Conservation (phyloP, 441 rosid genomes). For the Biscutella auriculata region DNA sequence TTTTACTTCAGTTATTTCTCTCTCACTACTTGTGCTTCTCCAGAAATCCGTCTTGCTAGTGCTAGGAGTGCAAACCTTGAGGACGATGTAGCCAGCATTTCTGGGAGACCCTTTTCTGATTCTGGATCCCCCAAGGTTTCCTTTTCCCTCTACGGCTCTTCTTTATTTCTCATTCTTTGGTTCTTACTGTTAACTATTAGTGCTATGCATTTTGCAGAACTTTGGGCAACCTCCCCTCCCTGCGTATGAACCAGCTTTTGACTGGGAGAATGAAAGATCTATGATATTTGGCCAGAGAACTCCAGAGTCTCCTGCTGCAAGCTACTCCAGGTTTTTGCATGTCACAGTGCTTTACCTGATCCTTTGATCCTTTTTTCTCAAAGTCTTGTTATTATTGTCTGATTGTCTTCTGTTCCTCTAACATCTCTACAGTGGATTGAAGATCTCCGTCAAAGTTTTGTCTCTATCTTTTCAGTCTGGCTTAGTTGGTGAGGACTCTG, state of each 20-base stretch:
- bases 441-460: conserved; percentile 77
- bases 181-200: not conserved
- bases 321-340: conserved; percentile 40
- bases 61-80: conserved; percentile 57
- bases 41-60: conserved; percentile 74
- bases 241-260: conserved; percentile 98
- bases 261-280: conserved; percentile 96
- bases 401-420: conserved; percentile 6
- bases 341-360: not conserved
- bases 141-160: not conserved
- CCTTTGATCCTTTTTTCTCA: no score
- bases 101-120: conserved; percentile 70
- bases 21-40: conserved; percentile 7
- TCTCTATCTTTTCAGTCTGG: conserved; percentile 90
- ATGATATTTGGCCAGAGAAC: conserved; percentile 88
- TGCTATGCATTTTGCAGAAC: conserved; percentile 46
- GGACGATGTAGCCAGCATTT: conserved; percentile 66
- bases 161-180: not conserved
- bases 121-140: conserved; percentile 51
- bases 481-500: conserved; percentile 57
- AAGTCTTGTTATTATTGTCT: not conserved
- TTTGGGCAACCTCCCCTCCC: conserved; percentile 92
- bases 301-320: conserved; percentile 62
- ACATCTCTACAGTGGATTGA: conserved; percentile 55
- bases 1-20: not conserved